phyloP scores from a whole-genome alignment of 164 flowering plant genomes.

The Macadamia integrifolia region DNA sequence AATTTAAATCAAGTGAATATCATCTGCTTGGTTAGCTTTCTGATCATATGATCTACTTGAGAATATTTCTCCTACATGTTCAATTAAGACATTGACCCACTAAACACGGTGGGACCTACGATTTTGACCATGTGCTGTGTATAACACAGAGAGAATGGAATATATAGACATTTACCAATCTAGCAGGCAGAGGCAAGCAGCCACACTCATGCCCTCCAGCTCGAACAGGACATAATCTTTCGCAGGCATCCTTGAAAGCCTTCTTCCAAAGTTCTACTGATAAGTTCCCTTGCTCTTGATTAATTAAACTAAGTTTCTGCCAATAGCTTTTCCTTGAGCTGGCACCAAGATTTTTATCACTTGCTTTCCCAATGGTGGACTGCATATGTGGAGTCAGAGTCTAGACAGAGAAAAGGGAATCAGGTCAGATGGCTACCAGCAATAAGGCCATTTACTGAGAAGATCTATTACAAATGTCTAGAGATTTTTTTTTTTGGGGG shows the following conservation, averaged over 20 bases:
- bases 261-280: conserved; percentile 81
- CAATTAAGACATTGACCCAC: not conserved
- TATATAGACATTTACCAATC: conserved; percentile 41
- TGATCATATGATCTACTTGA: not conserved
- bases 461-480: not conserved
- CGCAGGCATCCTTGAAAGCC: conserved; percentile 84
- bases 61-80: not conserved
- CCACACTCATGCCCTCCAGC: conserved; percentile 93
- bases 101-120: not conserved
- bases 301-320: conserved; percentile 37
- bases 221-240: conserved; percentile 86
- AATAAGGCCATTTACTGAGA: conserved; percentile 1
- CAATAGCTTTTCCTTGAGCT: conserved; percentile 34
- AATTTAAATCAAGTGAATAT: not conserved
- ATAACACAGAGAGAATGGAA: not conserved
- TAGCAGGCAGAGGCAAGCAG: conserved; percentile 66
- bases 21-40: not conserved
- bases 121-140: not conserved
- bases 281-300: conserved; percentile 56
- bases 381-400: conserved; percentile 90
- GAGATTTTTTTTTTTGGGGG: no score
- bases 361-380: conserved; percentile 38
- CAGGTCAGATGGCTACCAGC: conserved; percentile 2
- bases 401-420: conserved; percentile 29
- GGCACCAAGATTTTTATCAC: conserved; percentile 19